Base-by-base conservation (phyloP, 805 yeast genomes). In the Metschnikowia kofuensis region DNA sequence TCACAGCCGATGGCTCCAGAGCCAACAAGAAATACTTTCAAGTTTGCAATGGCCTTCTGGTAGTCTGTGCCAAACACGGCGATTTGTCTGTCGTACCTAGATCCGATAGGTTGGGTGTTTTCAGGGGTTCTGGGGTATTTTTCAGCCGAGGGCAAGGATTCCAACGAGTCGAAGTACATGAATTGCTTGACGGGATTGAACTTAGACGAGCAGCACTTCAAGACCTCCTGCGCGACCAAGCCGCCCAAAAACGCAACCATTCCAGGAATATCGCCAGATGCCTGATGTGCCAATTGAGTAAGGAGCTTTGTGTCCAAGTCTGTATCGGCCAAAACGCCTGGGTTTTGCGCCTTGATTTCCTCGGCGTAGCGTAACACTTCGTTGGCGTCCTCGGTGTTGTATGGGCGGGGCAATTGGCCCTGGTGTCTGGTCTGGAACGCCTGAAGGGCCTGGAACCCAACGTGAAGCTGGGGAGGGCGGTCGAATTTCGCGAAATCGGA, bases 1-100 rank as follows among this genome's bases (percentile, higher is more conserved):
- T 94, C 99, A 74, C 99, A 94, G 36, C 99, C 99, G 74, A 94
- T 94, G 15, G 99, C 99, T 65, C 99, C 99, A 1, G 97, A 78
- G 40, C 99, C 99, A 37, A 94, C 99, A 56, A 94, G 75, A 68
- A 94, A 92, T 4, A 91, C 89, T 62, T 82, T 85, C 54, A 87
- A 72, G 67, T 91, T 89, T 35, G 88, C 81, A 49, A 94, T 71
- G 39, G 72, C 73, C 61, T 85, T 82, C 64, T 89, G 92, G 69
- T 81, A 89, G 38, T 80, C 81, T 42, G 79, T 64, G 51, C 99
- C 99, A 59, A 90, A 90, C 1, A 92, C 96, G 2, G 98, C 97
- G 62, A 90, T 87, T 73, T 90, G 96, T n/a, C 83, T 82, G 68
- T 94, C 99, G 64, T 94, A 94, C 65, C 99, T 84, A 6, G 95